Base-by-base conservation (phyloP, 2,329 filamentous ascomycete species). In the Aspergillus candidus region DNA sequence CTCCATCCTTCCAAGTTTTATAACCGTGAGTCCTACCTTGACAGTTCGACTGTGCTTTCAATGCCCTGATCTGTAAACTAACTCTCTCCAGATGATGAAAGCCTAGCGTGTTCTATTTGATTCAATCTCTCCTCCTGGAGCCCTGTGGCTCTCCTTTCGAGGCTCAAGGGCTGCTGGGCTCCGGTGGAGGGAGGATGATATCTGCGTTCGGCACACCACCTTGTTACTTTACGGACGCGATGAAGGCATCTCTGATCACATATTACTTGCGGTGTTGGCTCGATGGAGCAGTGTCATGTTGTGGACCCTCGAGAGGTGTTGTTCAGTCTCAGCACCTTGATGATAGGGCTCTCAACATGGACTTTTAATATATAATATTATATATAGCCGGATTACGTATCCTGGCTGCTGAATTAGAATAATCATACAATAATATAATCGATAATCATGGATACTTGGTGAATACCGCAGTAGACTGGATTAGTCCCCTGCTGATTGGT, bases 1-100 rank as follows among this genome's bases (percentile, higher is more conserved):
- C 78, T 84, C 82, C 79, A 91, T 88, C 90, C 88, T 94, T 96
- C 90, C 89, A 88, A 87, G 90, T 96, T 94, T 94, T 94, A 85
- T 83, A 84, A 80, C 88, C 76, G 90, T 96, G 77, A 80, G 89
- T 81, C 31, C 35, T 47, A 46, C 53, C 51, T 51, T 49, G 55
- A 45, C 32, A 32, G 27, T 41, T 35, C 46, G 35, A 39, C 42
- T 15, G 48, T 52, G 64, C 51, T 65, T 56, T 49, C 35, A 12
- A 32, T 3, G 18, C 10, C 15, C 6, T 6, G 5, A 29, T n/a
- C n/a, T 13, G 15, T 12, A 18, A 18, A 13, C 49, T 50, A 47
- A 55, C 50, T 54, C 49, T 38, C 22, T 34, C 3, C 62, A 96
- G 89, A 94, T 97, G 91, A 98, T 97, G 93, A 98, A 94, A 95